Evolutionary conservation across 495 filamentous ascomycete genomes (phyloP).

Genomic region (Bacidia rubella): DNA sequence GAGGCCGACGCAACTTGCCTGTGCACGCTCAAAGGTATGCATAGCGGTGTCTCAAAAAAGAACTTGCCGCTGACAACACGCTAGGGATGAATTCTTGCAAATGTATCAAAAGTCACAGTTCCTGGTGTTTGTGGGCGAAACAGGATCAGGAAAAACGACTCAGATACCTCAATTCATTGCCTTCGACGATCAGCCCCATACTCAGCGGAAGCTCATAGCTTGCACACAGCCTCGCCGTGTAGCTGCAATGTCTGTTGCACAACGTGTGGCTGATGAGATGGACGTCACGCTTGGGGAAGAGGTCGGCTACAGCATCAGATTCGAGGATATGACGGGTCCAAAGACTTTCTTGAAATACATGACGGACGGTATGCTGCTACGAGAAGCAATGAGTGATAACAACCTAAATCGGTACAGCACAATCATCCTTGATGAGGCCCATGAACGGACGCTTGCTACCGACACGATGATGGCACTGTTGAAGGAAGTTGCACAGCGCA

Average conservation of each 20-base stretch:
- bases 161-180: conserved; percentile 98
- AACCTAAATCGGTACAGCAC: conserved; percentile 84
- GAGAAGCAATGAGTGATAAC: conserved; percentile 97
- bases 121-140: conserved; percentile 96
- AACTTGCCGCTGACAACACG: conserved; percentile 8
- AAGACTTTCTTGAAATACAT: conserved; percentile 98
- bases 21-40: conserved; percentile 74
- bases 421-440: conserved; percentile 96
- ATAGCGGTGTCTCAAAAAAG: background rate
- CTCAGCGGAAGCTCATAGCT: conserved; percentile 73
- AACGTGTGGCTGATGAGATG: conserved; percentile 95
- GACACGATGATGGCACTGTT: conserved; percentile 93
- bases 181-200: conserved; percentile 88
- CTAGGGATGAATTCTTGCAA: conserved; percentile 79
- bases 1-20: conserved; percentile 71
- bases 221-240: conserved; percentile 98
- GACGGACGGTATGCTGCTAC: conserved; percentile 98
- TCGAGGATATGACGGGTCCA: conserved; percentile 84
- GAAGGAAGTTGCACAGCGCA: conserved; percentile 66
- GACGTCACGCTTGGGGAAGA: conserved; percentile 89
- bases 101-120: conserved; percentile 89
- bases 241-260: conserved; percentile 96
- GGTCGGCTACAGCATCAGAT: conserved; percentile 97
- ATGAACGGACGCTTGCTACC: conserved; percentile 89
- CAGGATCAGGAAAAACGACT: conserved; percentile 96